Conservation (phyloP, 2,329 filamentous ascomycete species). For the Beauveria rudraprayagi region DNA sequence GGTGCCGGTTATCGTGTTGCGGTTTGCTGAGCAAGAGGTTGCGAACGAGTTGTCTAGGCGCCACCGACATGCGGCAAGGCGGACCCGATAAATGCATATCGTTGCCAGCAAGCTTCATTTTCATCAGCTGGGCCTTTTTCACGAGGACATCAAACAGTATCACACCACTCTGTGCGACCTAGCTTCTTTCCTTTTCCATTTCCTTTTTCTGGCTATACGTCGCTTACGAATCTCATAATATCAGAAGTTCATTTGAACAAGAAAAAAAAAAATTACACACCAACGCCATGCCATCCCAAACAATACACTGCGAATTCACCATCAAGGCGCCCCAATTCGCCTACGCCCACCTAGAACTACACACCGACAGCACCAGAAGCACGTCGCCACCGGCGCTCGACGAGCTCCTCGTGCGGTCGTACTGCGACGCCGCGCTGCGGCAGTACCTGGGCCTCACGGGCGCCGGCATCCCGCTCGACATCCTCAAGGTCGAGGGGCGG, state of each 20-base stretch:
- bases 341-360: constrained; percentile 48
- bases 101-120: neutral
- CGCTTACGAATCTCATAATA: neutral
- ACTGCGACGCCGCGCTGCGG: constrained; percentile 54
- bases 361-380: constrained; percentile 21
- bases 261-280: neutral
- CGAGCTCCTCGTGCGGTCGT: constrained; percentile 51
- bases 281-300: neutral
- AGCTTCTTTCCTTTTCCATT: neutral
- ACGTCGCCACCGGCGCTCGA: constrained; percentile 37
- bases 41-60: neutral
- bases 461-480: constrained; percentile 58
- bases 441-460: constrained; percentile 66
- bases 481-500: constrained; percentile 50
- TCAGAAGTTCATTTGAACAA: neutral
- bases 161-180: neutral
- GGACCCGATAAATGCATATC: constrained; percentile 11
- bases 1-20: neutral
- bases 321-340: constrained; percentile 45
- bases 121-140: neutral
- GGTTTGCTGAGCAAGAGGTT: neutral
- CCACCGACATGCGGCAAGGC: neutral
- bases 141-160: neutral
- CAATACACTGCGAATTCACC: constrained; percentile 27
- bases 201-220: neutral